Percentiles rank a stretch among this genome's conserved stretches.
These are phyloP conservation scores for Mrakia gelida DNA, from an alignment of 768 basidiomycete species.

Conservation along the genomic window DNA sequence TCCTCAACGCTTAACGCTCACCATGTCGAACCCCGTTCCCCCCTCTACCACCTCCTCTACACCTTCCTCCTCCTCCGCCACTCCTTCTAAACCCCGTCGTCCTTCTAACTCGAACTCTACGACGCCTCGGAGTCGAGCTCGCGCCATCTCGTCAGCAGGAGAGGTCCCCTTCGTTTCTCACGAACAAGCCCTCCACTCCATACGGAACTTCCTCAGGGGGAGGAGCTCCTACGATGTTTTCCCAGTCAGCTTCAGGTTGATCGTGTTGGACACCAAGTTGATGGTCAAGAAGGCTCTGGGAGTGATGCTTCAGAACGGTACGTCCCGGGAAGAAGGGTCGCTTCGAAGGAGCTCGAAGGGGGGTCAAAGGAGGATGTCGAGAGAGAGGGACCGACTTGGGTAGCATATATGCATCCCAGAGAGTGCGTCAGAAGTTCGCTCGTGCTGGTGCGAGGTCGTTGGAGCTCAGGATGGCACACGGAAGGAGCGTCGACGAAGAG, in stretches of 20 bases:
- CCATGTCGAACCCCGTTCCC: neutral
- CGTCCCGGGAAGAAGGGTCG: neutral
- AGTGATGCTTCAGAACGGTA: conserved; percentile 64
- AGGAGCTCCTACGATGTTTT: conserved; percentile 93
- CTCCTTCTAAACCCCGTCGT: conserved; percentile 25
- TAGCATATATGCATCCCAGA: neutral
- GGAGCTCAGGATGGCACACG: too few species aligned
- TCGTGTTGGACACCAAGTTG: conserved; percentile 92
- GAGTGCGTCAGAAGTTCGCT: too few species aligned
- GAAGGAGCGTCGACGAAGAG: too few species aligned
- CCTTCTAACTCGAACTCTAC: conserved; percentile 14
- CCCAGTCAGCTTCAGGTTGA: conserved; percentile 91
- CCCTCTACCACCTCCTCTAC: neutral
- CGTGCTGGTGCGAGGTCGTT: too few species aligned
- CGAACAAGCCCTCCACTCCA: conserved; percentile 48
- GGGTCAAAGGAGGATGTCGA: neutral
- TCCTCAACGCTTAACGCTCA: too few species aligned
- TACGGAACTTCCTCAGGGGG: conserved; percentile 76
- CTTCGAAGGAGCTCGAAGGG: neutral
- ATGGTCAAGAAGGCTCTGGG: conserved; percentile 87
- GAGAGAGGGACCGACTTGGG: neutral
- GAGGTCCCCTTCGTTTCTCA: conserved; percentile 36
- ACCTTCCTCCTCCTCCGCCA: neutral
- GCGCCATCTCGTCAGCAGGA: conserved; percentile 1
- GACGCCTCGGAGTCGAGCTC: conserved; percentile 15